These are phyloP conservation scores for Phytophthora litchii DNA, from an alignment of 352 stramenopile species.

Conservation along the genomic window DNA sequence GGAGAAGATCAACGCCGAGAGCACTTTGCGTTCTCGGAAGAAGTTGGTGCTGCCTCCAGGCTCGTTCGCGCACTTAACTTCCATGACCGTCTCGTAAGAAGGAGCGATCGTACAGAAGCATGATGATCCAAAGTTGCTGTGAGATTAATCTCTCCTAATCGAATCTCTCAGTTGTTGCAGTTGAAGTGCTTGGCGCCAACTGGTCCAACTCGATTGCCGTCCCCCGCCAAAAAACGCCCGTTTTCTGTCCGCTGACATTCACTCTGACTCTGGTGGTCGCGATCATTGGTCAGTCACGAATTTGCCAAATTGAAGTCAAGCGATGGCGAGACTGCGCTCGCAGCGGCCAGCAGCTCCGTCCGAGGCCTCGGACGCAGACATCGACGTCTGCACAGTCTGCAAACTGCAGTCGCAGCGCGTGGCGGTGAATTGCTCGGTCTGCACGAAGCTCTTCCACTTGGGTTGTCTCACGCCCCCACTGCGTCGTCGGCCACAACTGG, in stretches of 20 bases:
- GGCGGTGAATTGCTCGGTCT: constrained; percentile 49
- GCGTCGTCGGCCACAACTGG: constrained; percentile 45
- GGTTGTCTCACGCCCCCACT: constrained; percentile 58
- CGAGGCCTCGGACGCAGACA: constrained; percentile 16
- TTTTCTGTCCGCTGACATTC: constrained; percentile 17
- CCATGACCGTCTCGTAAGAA: constrained; percentile 41
- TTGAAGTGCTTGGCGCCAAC: constrained; percentile 19
- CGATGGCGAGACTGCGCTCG: constrained; percentile 31
- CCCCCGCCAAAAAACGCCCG: constrained; percentile 15
- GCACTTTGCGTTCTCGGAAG: constrained; percentile 53
- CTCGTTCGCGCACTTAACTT: constrained; percentile 48
- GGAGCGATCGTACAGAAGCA: background rate
- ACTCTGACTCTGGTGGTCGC: constrained; percentile 4
- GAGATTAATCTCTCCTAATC: background rate
- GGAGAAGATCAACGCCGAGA: constrained; percentile 74
- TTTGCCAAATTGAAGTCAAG: constrained; percentile 26
- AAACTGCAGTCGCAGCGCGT: constrained; percentile 43
- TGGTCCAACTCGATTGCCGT: background rate
- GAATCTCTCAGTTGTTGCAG: constrained; percentile 2
- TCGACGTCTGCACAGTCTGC: constrained; percentile 46
- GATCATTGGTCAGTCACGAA: constrained; percentile 20
- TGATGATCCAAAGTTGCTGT: background rate
- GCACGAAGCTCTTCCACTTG: constrained; percentile 55
- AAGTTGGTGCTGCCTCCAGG: constrained; percentile 78
- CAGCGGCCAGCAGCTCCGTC: background rate